Evolutionary conservation across 2,329 filamentous ascomycete genomes (phyloP).

Genomic region (Fusarium oxysporum): DNA sequence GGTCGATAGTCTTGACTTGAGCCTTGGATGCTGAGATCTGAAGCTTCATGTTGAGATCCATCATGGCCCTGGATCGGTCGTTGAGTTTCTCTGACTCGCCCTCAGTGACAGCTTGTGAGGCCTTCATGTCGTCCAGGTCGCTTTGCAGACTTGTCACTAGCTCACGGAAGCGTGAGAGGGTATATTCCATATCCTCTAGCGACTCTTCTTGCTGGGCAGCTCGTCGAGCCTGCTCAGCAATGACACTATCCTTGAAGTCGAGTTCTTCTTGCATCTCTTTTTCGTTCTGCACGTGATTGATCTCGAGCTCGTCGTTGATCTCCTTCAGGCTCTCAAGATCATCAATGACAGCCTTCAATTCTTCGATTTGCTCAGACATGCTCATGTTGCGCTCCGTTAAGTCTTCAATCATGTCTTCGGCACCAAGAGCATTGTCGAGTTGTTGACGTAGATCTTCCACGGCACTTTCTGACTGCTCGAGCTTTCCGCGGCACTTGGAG

Average conservation of each 20-base stretch:
- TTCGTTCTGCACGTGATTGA: conserved; percentile 91
- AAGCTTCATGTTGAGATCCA: conserved; percentile 95
- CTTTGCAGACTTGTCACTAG: conserved; percentile 86
- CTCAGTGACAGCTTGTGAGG: conserved; percentile 92
- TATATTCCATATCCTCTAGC: conserved; percentile 91
- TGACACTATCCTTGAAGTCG: conserved; percentile 85
- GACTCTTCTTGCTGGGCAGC: conserved; percentile 80
- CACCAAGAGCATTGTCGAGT: conserved; percentile 86
- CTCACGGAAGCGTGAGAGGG: conserved; percentile 87
- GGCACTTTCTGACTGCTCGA: conserved; percentile 77
- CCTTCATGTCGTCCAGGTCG: conserved; percentile 91
- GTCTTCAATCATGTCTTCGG: conserved; percentile 94
- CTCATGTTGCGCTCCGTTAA: conserved; percentile 88
- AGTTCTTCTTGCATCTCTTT: conserved; percentile 95
- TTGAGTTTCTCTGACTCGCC: conserved; percentile 92
- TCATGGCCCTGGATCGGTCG: conserved; percentile 89
- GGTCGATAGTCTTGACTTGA: conserved; percentile 92
- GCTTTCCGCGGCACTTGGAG: conserved; percentile 76
- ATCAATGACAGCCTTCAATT: conserved; percentile 83
- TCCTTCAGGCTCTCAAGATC: conserved; percentile 92
- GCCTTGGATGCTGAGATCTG: conserved; percentile 91
- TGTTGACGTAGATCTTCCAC: conserved; percentile 91
- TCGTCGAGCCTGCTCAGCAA: conserved; percentile 82
- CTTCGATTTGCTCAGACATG: conserved; percentile 84
- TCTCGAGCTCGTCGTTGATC: conserved; percentile 92